A percentile compares a stretch with the other conserved stretches of the same genome.
These are phyloP conservation scores for Neurospora tetrasperma DNA, from an alignment of 495 filamentous ascomycete genomes.

Conservation along the genomic window DNA sequence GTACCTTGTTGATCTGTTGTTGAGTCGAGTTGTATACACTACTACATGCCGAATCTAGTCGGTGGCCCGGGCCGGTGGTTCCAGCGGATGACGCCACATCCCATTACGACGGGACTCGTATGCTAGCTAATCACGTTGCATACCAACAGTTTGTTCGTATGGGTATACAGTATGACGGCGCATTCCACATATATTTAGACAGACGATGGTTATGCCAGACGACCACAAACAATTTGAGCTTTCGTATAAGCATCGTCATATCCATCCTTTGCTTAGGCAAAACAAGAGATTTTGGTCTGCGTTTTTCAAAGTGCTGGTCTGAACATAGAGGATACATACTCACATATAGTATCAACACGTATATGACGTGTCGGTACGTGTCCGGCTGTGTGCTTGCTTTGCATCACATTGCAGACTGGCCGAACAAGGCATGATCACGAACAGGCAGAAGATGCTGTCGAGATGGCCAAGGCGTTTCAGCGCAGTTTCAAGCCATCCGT, in stretches of 20 bases:
- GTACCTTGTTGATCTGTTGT: background rate
- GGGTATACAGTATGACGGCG: background rate
- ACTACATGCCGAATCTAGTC: background rate
- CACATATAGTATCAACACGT: background rate
- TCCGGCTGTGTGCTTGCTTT: background rate
- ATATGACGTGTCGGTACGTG: background rate
- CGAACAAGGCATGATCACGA: background rate
- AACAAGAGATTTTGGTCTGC: background rate
- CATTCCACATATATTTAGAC: background rate
- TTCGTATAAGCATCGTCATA: background rate
- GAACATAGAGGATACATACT: too few species aligned
- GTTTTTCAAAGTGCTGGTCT: background rate
- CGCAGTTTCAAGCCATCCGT: background rate
- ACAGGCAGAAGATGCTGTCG: background rate
- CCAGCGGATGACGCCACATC: background rate
- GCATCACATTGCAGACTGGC: background rate
- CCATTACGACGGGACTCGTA: background rate
- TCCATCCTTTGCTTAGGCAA: background rate
- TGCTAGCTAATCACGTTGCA: background rate
- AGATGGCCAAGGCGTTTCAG: background rate
- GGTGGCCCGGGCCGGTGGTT: background rate
- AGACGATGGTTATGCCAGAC: background rate
- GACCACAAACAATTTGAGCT: background rate
- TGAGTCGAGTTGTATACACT: background rate
- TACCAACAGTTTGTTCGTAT: background rate